phyloP scores from a whole-genome alignment of 192 early-diverging fungal genomes.

The Podila clonocystis region DNA sequence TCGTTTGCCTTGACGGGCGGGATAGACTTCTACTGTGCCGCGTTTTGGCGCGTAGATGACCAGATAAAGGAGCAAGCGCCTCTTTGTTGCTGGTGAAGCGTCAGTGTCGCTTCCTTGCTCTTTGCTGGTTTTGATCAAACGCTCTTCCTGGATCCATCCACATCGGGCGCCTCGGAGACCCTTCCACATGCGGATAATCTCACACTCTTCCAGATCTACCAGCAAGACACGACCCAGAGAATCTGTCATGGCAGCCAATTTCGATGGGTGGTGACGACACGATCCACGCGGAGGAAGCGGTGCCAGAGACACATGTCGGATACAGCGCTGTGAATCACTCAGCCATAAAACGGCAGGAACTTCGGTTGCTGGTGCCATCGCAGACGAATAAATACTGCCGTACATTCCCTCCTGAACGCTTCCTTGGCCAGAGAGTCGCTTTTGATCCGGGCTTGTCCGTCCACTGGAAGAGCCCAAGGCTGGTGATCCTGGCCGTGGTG shows the following conservation, averaged over 20 bases:
- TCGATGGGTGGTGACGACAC: constrained; percentile 45
- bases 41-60: constrained; percentile 71
- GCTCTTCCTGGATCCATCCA: constrained; percentile 71
- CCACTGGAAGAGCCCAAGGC: constrained; percentile 18
- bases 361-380: constrained; percentile 63
- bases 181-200: constrained; percentile 78
- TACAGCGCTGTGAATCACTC: constrained; percentile 61
- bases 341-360: constrained; percentile 63
- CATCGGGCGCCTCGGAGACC: constrained; percentile 75
- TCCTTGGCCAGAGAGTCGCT: constrained; percentile 28
- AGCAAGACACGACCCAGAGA: constrained; percentile 74
- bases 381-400: constrained; percentile 52
- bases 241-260: constrained; percentile 71
- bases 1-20: constrained; percentile 68
- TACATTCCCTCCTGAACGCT: constrained; percentile 31
- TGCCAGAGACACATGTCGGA: constrained; percentile 60
- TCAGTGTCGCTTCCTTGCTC: constrained; percentile 63
- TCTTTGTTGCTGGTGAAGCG: constrained; percentile 19
- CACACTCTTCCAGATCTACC: constrained; percentile 68
- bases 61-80: constrained; percentile 56
- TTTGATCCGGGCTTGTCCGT: constrained; percentile 19
- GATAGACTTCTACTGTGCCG: constrained; percentile 73
- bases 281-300: constrained; percentile 56
- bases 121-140: constrained; percentile 21
- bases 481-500: constrained; percentile 31